These are phyloP conservation scores for Suaeda aralocaspica DNA, from an alignment of 148 eudicot species.

Conservation along the genomic window DNA sequence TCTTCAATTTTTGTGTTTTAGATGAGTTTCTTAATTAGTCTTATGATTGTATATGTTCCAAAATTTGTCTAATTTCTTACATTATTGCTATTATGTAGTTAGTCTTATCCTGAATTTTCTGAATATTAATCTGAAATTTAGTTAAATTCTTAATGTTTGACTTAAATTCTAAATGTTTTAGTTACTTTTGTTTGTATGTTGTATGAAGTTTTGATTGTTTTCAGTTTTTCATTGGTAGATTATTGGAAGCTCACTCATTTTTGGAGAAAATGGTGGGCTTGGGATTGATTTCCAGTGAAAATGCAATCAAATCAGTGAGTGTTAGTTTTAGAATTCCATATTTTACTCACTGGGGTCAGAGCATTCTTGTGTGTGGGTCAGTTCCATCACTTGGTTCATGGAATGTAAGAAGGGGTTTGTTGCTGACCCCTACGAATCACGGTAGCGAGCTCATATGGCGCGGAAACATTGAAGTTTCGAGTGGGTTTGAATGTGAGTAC, in stretches of 20 bases:
- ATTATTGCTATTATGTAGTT: not conserved
- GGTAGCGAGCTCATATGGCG: conserved; percentile 84
- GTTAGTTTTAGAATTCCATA: conserved; percentile 79
- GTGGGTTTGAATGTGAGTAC: conserved; percentile 65
- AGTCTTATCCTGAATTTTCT: not conserved
- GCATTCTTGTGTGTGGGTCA: conserved; percentile 80
- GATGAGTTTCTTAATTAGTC: not conserved
- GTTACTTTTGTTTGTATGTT: not conserved
- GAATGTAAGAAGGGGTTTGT: conserved; percentile 73
- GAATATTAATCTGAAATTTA: conserved; percentile 6
- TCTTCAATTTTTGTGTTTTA: not conserved
- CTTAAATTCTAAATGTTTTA: not conserved
- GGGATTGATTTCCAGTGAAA: conserved; percentile 42
- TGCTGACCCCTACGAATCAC: conserved; percentile 59
- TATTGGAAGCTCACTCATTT: conserved; percentile 10
- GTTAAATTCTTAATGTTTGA: too few relatives aligned
- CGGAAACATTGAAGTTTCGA: conserved; percentile 56
- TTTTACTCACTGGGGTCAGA: conserved; percentile 90
- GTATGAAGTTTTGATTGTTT: not conserved
- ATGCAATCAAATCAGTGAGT: conserved; percentile 44
- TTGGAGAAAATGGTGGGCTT: conserved; percentile 53
- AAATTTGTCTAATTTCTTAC: not conserved
- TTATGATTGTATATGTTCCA: not conserved
- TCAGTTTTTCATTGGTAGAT: conserved; percentile 27
- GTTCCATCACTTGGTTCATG: conserved; percentile 78